Base-by-base conservation (phyloP, 345 rosid genomes). In the Gossypium herbaceum region DNA sequence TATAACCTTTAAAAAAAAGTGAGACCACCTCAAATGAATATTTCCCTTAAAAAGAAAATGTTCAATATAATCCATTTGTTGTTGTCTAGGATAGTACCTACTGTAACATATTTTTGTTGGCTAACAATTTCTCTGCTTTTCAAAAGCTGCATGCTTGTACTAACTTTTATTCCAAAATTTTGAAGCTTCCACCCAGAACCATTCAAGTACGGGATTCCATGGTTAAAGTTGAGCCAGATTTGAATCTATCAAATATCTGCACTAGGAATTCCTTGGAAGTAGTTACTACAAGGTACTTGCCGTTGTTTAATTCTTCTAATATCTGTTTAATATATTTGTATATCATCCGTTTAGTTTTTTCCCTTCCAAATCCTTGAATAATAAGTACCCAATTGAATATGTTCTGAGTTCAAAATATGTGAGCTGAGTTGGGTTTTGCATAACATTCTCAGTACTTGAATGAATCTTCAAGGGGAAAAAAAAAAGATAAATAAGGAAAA, bases 131-230 rank as follows among this genome's bases (percentile, higher is more conserved):
- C 29, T 74, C 12, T 27, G 16, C 20, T n/a, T 12, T 59, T 41
- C 3, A 15, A 12, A 59, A 45, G 24, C 10, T 59, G 41, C 68
- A 44, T 48, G 4, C 75, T 50, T 50, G 20, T 70, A 9, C 16
- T 68, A 27, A 16, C 73, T 51, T 65, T 63, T 39, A 15, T 79
- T 51, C 27, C 22, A 48, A 20, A 22, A 41, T 76, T 59, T 81
- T 76, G 76, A 52, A 92, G 96, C 84, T 92, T 60, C 83, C 71
- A 12, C 48, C 66, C 29, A 76, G 29, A 71, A 91, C 90, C 22
- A 84, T 94, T 64, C 79, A 80, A 16, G 81, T 92, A 65, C 85
- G 94, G 51, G 84, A 50, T 0, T 89, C 97, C 41, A 94, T 92
- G 98, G 78, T 87, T 60, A 94, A 92, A 80, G 97, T 89, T 62